Evolutionary conservation across 495 filamentous ascomycete genomes (phyloP).

Genomic region (Aspergillus ellipticus): DNA sequence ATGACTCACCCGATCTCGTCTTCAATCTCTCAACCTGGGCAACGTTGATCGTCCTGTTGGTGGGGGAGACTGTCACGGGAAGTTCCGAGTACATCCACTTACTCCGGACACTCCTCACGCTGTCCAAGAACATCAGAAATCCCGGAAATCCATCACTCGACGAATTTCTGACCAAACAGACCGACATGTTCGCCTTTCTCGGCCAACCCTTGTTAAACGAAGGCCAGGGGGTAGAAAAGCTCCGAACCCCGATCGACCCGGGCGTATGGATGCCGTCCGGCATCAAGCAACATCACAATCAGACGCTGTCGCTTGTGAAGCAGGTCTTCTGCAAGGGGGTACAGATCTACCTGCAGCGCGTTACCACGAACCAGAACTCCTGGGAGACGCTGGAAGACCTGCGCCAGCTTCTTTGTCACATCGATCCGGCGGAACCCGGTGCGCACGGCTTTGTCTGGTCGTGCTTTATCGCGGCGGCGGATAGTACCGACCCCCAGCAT

Average conservation of each 20-base stretch:
- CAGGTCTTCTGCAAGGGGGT: slow-evolving; percentile 17
- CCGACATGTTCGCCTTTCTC: slow-evolving; percentile 20
- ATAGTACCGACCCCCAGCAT: slow-evolving; percentile 18
- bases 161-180: slow-evolving; percentile 16
- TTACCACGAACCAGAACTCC: slow-evolving; percentile 9
- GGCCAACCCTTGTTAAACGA: slow-evolving; percentile 17
- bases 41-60: slow-evolving; percentile 21
- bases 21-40: slow-evolving; percentile 21
- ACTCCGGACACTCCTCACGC: slow-evolving; percentile 10
- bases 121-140: neutral
- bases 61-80: slow-evolving; percentile 23
- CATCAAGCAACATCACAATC: slow-evolving; percentile 8
- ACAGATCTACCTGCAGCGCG: slow-evolving; percentile 18
- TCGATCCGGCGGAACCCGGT: slow-evolving; percentile 16
- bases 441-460: slow-evolving; percentile 24
- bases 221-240: slow-evolving; percentile 3
- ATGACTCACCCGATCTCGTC: slow-evolving; percentile 11
- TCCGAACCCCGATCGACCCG: slow-evolving; percentile 9
- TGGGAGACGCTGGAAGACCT: slow-evolving; percentile 17
- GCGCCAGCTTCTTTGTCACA: slow-evolving; percentile 12
- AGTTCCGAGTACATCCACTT: slow-evolving; percentile 17
- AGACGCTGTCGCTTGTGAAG: slow-evolving; percentile 8
- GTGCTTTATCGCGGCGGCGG: slow-evolving; percentile 22
- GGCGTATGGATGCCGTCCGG: slow-evolving; percentile 7
- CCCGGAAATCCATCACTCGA: neutral